Evolutionary conservation across 129 eudicot species (phyloP), one percentile per base, ranked within the genome.

Genomic region (Centrapalus pauciflorus): DNA sequence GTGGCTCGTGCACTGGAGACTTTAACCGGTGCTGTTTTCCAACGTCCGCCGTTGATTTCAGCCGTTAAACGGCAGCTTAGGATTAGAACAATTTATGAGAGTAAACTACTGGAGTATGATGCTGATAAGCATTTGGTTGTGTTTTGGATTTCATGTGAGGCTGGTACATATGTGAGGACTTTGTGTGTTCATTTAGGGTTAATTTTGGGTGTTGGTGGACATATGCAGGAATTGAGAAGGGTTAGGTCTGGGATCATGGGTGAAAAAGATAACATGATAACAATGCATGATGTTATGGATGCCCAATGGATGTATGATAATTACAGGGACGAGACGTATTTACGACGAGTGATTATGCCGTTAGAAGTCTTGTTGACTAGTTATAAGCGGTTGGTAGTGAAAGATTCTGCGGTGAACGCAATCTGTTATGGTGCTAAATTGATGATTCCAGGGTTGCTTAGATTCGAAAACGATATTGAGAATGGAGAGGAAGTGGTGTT

Each of bases 381-480:
- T 40, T 86, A 90, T 21, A 90, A 90, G 85, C 75, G 95, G 72
- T 71, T 90, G 58, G 95, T 90, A 7, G 97, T 90, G 40, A 90
- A 90, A 76, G 97, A 90, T 82, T 81, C 91, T 0, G 86, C 97
- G 0, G 97, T 90, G 11, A 90, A 90, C 71, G 97, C 97, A 0
- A 86, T 90, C 28, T 86, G 95, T 70, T 90, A 90, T 66, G 90
- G 97, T 16, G 95, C 95, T 0, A 90, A 90, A 75, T 40, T 90
- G 73, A 90, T 86, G 95, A 90, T 90, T 74, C 97, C 95, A 0
- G 95, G 97, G 43, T 76, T 90, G 70, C 65, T 85, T 68, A 82
- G 97, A 79, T 90, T 86, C 55, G 95, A 86, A 75, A 90, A 86
- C 73, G 84, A 66, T 38, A 68, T 90, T 65, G 97, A 90, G 11